Conservation (phyloP, 2,329 filamentous ascomycete genomes). For the Diaporthe sp. region DNA sequence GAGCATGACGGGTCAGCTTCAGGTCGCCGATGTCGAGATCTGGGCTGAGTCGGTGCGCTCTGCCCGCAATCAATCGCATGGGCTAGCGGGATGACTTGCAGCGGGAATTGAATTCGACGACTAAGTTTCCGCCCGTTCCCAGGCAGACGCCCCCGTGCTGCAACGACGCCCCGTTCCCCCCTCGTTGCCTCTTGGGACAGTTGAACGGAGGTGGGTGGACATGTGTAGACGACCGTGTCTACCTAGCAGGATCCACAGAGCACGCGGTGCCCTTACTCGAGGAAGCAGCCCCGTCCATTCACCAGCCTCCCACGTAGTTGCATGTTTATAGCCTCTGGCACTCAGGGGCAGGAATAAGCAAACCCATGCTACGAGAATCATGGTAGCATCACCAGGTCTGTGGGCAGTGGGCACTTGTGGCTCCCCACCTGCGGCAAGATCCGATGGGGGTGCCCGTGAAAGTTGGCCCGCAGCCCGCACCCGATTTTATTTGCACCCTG, state of each 20-base stretch:
- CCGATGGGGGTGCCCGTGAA: constrained; percentile 30
- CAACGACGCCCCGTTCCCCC: background rate
- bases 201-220: background rate
- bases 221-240: background rate
- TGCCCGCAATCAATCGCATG: constrained; percentile 17
- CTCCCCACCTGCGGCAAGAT: constrained; percentile 34
- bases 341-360: constrained; percentile 31
- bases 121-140: background rate
- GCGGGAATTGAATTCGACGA: constrained; percentile 7
- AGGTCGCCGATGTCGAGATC: constrained; percentile 30
- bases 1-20: constrained; percentile 7
- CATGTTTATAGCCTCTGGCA: constrained; percentile 25
- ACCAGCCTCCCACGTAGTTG: constrained; percentile 2
- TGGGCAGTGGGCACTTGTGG: constrained; percentile 22
- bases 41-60: constrained; percentile 15
- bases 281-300: constrained; percentile 1
- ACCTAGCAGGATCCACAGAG: constrained; percentile 1
- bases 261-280: constrained; percentile 27
- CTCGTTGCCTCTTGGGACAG: background rate
- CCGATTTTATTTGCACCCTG: constrained; percentile 19
- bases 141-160: constrained; percentile 2
- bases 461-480: constrained; percentile 4
- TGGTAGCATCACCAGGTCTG: constrained; percentile 22
- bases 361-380: constrained; percentile 9
- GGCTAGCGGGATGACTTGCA: constrained; percentile 30